phyloP scores from a whole-genome alignment of 371 early-diverging fungal genomes.

The Mucor plumbeus region DNA sequence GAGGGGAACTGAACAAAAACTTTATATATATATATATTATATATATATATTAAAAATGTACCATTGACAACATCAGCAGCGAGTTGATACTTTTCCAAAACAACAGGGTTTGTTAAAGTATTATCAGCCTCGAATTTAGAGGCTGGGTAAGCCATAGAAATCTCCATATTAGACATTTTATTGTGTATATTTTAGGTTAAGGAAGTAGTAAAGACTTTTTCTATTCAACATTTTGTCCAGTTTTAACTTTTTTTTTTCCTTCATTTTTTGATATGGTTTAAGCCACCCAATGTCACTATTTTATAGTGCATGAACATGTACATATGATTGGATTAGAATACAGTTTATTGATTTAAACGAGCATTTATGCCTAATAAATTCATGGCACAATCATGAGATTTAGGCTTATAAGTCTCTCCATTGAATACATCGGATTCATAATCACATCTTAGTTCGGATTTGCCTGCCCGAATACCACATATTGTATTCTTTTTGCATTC shows the following conservation, averaged over 20 bases:
- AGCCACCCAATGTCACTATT: conserved; percentile 6
- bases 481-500: conserved; percentile 46
- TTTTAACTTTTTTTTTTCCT: conserved; percentile 9
- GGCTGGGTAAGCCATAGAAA: conserved; percentile 43
- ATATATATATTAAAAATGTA: conserved; percentile 25
- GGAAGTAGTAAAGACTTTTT: conserved; percentile 13
- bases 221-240: conserved; percentile 8
- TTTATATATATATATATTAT: too few species aligned
- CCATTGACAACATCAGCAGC: conserved; percentile 84
- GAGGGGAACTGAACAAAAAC: neutral
- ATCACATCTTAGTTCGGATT: conserved; percentile 55
- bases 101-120: conserved; percentile 61
- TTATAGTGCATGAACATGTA: neutral
- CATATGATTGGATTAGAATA: neutral
- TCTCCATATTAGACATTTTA: conserved; percentile 40
- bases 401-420: conserved; percentile 12
- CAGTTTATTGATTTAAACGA: neutral
- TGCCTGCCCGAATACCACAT: conserved; percentile 61
- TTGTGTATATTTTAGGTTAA: conserved; percentile 2
- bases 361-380: conserved; percentile 11
- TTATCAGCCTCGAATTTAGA: conserved; percentile 71
- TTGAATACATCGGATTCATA: conserved; percentile 34
- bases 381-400: conserved; percentile 15
- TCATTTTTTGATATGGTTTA: conserved; percentile 3
- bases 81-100: conserved; percentile 81